Percentiles rank a stretch among this genome's conserved stretches.
These are phyloP conservation scores for Trichophaea hybrida DNA, from an alignment of 2,329 filamentous ascomycete genomes.

Conservation along the genomic window DNA sequence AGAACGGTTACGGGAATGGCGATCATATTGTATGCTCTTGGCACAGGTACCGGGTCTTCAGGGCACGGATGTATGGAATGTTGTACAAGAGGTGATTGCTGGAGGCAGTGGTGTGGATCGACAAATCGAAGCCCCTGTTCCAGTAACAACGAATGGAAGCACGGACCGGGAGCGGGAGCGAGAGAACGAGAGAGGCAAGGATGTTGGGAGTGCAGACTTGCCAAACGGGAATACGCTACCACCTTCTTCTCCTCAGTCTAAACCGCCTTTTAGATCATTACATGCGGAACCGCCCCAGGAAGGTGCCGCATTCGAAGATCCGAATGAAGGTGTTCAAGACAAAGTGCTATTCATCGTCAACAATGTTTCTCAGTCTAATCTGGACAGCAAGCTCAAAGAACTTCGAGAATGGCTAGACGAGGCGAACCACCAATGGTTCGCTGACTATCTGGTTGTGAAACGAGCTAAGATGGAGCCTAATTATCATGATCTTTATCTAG, in stretches of 20 bases:
- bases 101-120: conserved; percentile 42
- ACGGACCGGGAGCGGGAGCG: conserved; percentile 22
- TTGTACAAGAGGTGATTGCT: conserved; percentile 65
- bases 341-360: conserved; percentile 93
- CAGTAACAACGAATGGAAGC: conserved; percentile 28
- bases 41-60: conserved; percentile 68
- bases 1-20: conserved; percentile 76
- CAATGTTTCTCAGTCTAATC: conserved; percentile 82
- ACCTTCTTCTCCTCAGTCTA: conserved; percentile 44
- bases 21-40: conserved; percentile 79
- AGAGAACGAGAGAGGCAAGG: conserved; percentile 7
- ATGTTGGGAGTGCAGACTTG: conserved; percentile 6
- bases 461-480: conserved; percentile 96
- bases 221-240: conserved; percentile 47
- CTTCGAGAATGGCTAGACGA: conserved; percentile 64
- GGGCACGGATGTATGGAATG: conserved; percentile 69
- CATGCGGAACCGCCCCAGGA: conserved; percentile 55
- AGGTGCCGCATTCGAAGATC: conserved; percentile 56
- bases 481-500: conserved; percentile 84
- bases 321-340: conserved; percentile 71
- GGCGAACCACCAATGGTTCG: conserved; percentile 90
- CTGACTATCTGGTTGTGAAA: conserved; percentile 84
- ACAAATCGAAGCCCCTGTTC: conserved; percentile 3
- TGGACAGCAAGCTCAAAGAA: conserved; percentile 70
- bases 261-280: conserved; percentile 61